phyloP scores from a whole-genome alignment of 305 asterid genomes.

The Euphrasia arctica region DNA sequence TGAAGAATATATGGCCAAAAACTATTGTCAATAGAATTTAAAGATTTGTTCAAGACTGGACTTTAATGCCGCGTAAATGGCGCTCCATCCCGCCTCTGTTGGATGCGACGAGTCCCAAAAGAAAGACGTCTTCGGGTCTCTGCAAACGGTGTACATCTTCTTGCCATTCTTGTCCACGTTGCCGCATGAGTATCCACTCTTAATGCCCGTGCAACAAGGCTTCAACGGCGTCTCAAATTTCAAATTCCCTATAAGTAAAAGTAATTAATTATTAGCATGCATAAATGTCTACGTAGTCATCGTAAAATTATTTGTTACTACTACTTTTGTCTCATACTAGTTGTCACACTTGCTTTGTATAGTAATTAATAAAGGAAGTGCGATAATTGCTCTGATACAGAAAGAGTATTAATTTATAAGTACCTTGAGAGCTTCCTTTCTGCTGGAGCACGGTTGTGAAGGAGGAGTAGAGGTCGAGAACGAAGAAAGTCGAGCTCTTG shows the following conservation, averaged over 20 bases:
- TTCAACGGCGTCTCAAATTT: conserved; percentile 59
- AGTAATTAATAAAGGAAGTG: no score
- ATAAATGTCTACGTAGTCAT: no score
- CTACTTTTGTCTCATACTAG: not conserved
- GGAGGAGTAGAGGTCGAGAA: conserved; percentile 51
- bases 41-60: conserved; percentile 39
- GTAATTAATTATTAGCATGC: not conserved
- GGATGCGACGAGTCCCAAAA: conserved; percentile 83
- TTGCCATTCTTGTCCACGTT: conserved; percentile 42
- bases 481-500: conserved; percentile 28
- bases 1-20: not conserved
- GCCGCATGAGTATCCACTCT: conserved; percentile 44
- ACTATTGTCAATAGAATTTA: not conserved
- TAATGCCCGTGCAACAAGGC: conserved; percentile 63
- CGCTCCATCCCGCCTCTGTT: conserved; percentile 70
- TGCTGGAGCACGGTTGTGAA: conserved; percentile 44
- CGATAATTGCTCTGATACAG: no score
- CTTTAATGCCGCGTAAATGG: conserved; percentile 39
- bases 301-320: no score
- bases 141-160: conserved; percentile 54
- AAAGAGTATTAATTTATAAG: not conserved
- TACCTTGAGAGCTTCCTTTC: conserved; percentile 39
- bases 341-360: no score
- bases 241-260: conserved; percentile 36
- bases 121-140: conserved; percentile 40